Evolutionary conservation across 2,329 filamentous ascomycete genomes (phyloP).

Genomic region (Aspergillus felis): DNA sequence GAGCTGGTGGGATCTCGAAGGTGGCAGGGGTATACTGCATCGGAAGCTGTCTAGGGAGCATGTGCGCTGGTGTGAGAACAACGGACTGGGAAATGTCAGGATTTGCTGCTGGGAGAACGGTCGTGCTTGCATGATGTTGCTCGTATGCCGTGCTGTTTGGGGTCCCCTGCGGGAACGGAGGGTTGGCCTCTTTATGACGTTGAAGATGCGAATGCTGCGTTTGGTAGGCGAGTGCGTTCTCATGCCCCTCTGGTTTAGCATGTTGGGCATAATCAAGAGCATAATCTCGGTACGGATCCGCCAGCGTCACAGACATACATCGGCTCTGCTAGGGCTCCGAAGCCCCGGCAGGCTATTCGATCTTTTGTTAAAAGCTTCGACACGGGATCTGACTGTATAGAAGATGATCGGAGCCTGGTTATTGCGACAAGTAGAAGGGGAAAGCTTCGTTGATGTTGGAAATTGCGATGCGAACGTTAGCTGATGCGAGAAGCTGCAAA

Average conservation of each 20-base stretch:
- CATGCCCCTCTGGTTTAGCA: conserved; percentile 61
- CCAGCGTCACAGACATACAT: conserved; percentile 69
- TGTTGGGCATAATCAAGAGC: conserved; percentile 71
- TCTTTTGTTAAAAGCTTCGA: conserved; percentile 6
- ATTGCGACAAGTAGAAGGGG: conserved; percentile 2
- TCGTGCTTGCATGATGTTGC: conserved; percentile 38
- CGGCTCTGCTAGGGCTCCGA: conserved; percentile 68
- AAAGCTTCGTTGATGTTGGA: neutral
- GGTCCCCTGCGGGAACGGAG: conserved; percentile 30
- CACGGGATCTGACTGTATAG: neutral
- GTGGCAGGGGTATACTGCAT: conserved; percentile 31
- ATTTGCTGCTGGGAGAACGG: conserved; percentile 29
- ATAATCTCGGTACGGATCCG: conserved; percentile 72
- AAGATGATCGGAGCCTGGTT: neutral
- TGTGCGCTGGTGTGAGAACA: conserved; percentile 30
- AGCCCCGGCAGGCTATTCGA: conserved; percentile 60
- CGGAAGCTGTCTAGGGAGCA: conserved; percentile 31
- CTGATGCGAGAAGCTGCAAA: neutral
- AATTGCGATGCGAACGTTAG: neutral
- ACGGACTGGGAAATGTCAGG: conserved; percentile 29
- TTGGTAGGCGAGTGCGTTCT: conserved; percentile 63
- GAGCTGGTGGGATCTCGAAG: conserved; percentile 30
- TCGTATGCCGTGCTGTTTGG: conserved; percentile 33
- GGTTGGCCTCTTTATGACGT: conserved; percentile 30
- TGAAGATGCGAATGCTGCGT: conserved; percentile 39